Evolutionary conservation across 805 yeast species (phyloP), one percentile per base, ranked within the genome.

Genomic region (Schwanniomyces polymorphus): DNA sequence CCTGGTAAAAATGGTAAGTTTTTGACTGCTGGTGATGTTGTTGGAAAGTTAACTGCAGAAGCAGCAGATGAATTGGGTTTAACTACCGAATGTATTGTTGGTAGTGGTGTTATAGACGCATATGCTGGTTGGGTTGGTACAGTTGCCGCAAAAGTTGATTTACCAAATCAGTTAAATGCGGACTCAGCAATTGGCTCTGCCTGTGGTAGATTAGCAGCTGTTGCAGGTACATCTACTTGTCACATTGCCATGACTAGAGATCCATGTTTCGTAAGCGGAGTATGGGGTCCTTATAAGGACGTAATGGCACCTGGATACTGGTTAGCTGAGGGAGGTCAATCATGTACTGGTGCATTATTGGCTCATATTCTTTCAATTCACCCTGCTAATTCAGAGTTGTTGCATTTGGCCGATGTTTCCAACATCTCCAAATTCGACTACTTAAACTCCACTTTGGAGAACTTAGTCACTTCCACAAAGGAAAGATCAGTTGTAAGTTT

Each of bases 121-220:
- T 94, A 94, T 63, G 96, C 98, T 4, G 99, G 99, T 39, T 94
- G 98, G 97, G 82, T 94, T 46, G 99, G 99, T 47, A 94, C 98
- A 1, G 97, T 92, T 49, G 99, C 97, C 25, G 96, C 96, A 1
- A 83, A 84, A 55, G 84, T 90, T 5, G 88, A 86, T 52, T 75
- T 84, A 45, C 80, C 81, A 0, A 68, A 70, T 23, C n/a, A 38
- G 21, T 68, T 77, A 51, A 73, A 72, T 48, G 75, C 75, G 50
- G 85, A 81, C 49, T 63, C 64, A n/a, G 52, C 66, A 7, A 76
- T 86, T 56, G 79, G 78, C 37, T 76, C 79, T 34, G 82, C 94
- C 4, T 77, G 86, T 54, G 95, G 96, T 48, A 81, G 97, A 57
- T 76, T 94, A 55, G 98, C 99, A 12, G 97, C 97, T 2, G 97